Evolutionary conservation across 2,329 filamentous ascomycete species (phyloP), one percentile per base, ranked within the genome.

Genomic region (Graphilbum ipis-grandicollis): DNA sequence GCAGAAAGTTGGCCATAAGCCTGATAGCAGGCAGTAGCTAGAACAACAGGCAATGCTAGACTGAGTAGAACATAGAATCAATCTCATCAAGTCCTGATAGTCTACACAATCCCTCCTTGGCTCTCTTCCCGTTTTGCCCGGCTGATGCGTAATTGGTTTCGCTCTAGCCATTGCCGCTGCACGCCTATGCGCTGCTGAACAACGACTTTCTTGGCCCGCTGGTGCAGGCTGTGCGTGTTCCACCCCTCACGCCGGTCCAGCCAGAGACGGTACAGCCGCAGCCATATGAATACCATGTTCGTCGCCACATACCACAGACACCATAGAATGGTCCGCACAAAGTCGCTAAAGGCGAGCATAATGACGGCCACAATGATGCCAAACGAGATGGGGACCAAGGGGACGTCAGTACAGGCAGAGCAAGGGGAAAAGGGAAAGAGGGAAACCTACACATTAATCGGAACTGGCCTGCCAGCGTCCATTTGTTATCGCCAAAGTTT

Each of bases 401-500:
- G 15, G 15, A 2, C 14, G 19, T 33, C 1, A 37, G 26, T 4
- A 6, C 17, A 9, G 5, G 19, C 9, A 9, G 9, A 14, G 17
- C 12, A 35, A 12, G 4, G 9, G 18, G 9, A 25, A 28, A 30
- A 9, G 10, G 30, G 13, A 25, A 19, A 4, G 5, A 23, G 10
- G 29, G 15, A 15, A 5, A 42, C 50, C 44, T 45, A 39, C 40
- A 52, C 48, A 47, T 52, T 4, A 46, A n/a, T 6, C 12, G 19
- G 10, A 40, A 35, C 18, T 37, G 39, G 9, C 9, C 7, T 2
- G 5, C 9, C 9, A 37, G 13, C 9, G 32, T 19, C 35, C 32
- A 35, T 4, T 4, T 23, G 1, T 38, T 7, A 12, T 22, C 15
- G 5, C 19, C 13, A 19, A 41, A 35, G 5, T 34, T 23, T 1